Base-by-base conservation (phyloP, 2,329 filamentous ascomycete species). In the Beauveria pseudobassiana region DNA sequence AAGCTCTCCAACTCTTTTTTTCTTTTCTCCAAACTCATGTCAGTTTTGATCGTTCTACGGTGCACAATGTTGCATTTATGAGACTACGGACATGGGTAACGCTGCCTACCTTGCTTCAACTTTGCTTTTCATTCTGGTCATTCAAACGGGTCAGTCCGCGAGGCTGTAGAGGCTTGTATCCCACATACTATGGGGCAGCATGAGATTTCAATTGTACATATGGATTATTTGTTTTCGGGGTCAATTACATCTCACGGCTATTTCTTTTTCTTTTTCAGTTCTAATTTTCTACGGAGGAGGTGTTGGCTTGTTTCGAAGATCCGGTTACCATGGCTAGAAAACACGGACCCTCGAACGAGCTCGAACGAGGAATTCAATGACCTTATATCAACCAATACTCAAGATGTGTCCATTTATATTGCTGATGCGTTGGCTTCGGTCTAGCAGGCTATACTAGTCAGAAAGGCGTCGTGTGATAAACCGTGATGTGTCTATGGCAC, bases 101-200 rank as follows among this genome's bases (percentile, higher is more conserved):
- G 28, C 40, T 26, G n/a, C 22, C 20, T 52, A 24, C 38, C 16
- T 46, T 53, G 58, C 57, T 43, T 45, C 7, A 10, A 16, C 20
- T 38, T 34, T 59, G 18, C 8, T 20, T 40, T 46, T 30, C 16
- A 6, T 28, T 16, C 48, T 30, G n/a, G 34, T 28, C 28, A 30
- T 20, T 12, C 14, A 50, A 48, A 30, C 10, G 10, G 28, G 42
- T 26, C 18, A 5, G 48, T 52, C 38, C 34, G 22, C 38, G 1
- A n/a, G 9, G 49, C 14, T 52, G 48, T 46, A 46, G 57, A 59
- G 49, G 24, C 12, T 53, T 48, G 28, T 54, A 28, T 52, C 16
- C 56, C 49, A n/a, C 26, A 60, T 60, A 46, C 48, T 40, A 54
- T 28, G 58, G 57, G 34, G 42, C 58, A 48, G 58, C 16, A 54